Evolutionary conservation across 2,329 filamentous ascomycete species (phyloP).

Genomic region (Shiraia sp.): DNA sequence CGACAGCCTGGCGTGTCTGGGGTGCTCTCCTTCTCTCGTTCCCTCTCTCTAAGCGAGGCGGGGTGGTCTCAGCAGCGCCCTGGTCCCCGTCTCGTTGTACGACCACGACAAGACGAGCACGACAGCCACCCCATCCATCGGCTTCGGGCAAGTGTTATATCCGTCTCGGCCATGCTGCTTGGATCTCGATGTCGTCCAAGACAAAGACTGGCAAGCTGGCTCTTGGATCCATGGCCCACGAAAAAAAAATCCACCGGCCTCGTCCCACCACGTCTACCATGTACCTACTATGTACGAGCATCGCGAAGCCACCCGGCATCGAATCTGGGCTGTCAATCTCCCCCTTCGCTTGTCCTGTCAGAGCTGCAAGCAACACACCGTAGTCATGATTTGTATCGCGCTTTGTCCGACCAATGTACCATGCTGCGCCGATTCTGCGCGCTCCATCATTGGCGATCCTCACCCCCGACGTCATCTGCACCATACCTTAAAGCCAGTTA

Average conservation of each 20-base stretch:
- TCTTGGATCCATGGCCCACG: conserved; percentile 2
- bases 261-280: too few relatives aligned
- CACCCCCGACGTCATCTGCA: conserved; percentile 20
- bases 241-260: conserved; percentile 2
- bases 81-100: too few relatives aligned
- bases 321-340: too few relatives aligned
- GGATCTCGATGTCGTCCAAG: not conserved
- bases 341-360: too few relatives aligned
- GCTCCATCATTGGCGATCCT: conserved; percentile 15
- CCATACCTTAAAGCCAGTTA: conserved; percentile 19
- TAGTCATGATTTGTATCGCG: too few relatives aligned
- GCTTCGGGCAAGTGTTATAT: conserved; percentile 12
- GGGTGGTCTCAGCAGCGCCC: too few relatives aligned
- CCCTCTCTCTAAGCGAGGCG: too few relatives aligned
- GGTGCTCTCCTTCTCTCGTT: too few relatives aligned
- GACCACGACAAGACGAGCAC: conserved; percentile 7
- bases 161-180: conserved; percentile 14
- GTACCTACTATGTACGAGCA: too few relatives aligned
- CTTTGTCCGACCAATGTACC: conserved; percentile 17
- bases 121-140: conserved; percentile 9
- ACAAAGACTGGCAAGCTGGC: too few relatives aligned
- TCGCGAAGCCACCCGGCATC: too few relatives aligned
- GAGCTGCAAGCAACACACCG: conserved; percentile 5
- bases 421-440: conserved; percentile 7
- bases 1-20: too few relatives aligned